Percentiles rank a stretch among this genome's conserved stretches.
Evolutionary conservation across 495 filamentous ascomycete species (phyloP).

Genomic region (Venustampulla echinocandica): DNA sequence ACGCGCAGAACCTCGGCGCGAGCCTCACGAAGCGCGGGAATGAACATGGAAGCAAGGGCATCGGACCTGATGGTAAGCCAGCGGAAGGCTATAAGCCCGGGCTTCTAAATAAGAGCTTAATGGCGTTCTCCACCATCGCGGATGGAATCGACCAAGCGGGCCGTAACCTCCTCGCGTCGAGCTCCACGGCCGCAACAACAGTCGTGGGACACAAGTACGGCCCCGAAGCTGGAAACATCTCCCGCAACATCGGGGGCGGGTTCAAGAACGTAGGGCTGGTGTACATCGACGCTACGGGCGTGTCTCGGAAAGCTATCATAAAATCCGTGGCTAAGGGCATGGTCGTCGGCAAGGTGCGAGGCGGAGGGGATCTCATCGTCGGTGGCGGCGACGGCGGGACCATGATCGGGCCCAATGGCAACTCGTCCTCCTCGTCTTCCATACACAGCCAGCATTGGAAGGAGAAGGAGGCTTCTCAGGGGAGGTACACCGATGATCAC

Average conservation of each 20-base stretch:
- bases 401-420: slow-evolving; percentile 17
- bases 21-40: slow-evolving; percentile 48
- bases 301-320: slow-evolving; percentile 77
- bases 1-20: slow-evolving; percentile 85
- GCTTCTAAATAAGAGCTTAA: slow-evolving; percentile 86
- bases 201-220: slow-evolving; percentile 83
- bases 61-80: slow-evolving; percentile 56
- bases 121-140: slow-evolving; percentile 90
- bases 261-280: slow-evolving; percentile 94
- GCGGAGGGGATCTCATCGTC: slow-evolving; percentile 78
- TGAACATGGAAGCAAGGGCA: slow-evolving; percentile 38
- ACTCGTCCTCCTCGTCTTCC: background rate
- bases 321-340: slow-evolving; percentile 97
- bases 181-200: slow-evolving; percentile 65
- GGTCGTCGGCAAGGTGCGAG: slow-evolving; percentile 81
- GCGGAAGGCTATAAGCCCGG: slow-evolving; percentile 71
- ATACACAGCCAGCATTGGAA: slow-evolving; percentile 12
- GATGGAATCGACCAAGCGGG: slow-evolving; percentile 87
- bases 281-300: slow-evolving; percentile 94
- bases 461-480: slow-evolving; percentile 17
- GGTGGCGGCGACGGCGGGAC: slow-evolving; percentile 71
- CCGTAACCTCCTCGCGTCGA: slow-evolving; percentile 60
- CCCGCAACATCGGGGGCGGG: slow-evolving; percentile 65
- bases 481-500: slow-evolving; percentile 17
- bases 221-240: slow-evolving; percentile 66